phyloP scores from a whole-genome alignment of 768 basidiomycete species.

The Boletales sp. region DNA sequence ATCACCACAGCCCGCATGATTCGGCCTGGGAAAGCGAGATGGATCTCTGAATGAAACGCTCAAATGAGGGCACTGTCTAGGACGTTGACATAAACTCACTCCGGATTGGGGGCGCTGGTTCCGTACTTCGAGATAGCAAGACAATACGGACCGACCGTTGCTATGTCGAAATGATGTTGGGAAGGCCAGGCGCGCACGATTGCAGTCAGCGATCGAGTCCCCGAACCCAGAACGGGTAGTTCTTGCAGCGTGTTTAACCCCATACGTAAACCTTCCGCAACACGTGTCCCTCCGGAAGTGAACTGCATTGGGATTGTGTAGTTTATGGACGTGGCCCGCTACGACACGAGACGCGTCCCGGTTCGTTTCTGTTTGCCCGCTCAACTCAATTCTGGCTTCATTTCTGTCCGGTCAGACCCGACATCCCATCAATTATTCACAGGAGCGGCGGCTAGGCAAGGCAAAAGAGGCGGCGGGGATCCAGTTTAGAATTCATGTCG shows the following conservation, averaged over 20 bases:
- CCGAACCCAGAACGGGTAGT: conserved; percentile 23
- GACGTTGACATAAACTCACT: conserved; percentile 23
- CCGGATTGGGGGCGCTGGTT: conserved; percentile 9
- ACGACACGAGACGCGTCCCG: conserved; percentile 16
- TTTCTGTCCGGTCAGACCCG: conserved; percentile 11
- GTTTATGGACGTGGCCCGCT: conserved; percentile 8
- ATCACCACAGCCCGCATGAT: conserved; percentile 23
- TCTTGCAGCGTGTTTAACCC: conserved; percentile 20
- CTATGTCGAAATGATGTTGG: conserved; percentile 18
- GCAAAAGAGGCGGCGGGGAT: conserved; percentile 13
- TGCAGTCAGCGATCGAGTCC: conserved; percentile 25
- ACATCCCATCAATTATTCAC: conserved; percentile 1
- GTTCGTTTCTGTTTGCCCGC: conserved; percentile 8
- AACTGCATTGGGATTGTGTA: conserved; percentile 13
- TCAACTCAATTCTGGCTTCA: conserved; percentile 4
- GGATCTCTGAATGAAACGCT: conserved; percentile 13
- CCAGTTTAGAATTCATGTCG: conserved; percentile 23
- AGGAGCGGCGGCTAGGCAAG: conserved; percentile 1
- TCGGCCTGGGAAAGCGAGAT: conserved; percentile 21
- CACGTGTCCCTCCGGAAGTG: conserved; percentile 28
- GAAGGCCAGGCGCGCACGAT: conserved; percentile 13
- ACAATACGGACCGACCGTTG: conserved; percentile 19
- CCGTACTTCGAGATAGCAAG: conserved; percentile 8
- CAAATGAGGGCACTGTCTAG: conserved; percentile 13
- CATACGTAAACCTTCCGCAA: conserved; percentile 22